Conservation (phyloP, 2,329 filamentous ascomycete species). For the Neofusicoccum umdonicola region DNA sequence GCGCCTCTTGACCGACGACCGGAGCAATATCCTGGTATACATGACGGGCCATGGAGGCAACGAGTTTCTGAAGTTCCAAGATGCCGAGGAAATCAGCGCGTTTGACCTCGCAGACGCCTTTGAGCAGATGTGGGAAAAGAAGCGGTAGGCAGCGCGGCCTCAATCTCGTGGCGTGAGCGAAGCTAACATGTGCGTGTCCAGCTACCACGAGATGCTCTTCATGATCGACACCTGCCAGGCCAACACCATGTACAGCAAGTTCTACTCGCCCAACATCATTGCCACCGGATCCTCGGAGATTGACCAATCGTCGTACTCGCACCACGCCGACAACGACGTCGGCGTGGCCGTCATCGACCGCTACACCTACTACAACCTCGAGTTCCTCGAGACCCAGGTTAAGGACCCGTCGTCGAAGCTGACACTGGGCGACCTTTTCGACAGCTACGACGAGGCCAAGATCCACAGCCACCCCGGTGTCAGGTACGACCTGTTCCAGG, state of each 20-base stretch:
- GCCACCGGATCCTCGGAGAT: constrained; percentile 95
- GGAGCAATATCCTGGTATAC: constrained; percentile 96
- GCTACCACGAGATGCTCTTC: constrained; percentile 95
- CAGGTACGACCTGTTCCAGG: constrained; percentile 90
- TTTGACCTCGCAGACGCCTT: constrained; percentile 97
- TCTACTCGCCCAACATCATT: constrained; percentile 97
- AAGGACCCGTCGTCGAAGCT: constrained; percentile 82
- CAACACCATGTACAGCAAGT: constrained; percentile 98
- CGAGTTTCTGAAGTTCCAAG: constrained; percentile 97
- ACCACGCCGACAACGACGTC: constrained; percentile 97
- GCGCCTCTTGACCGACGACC: constrained; percentile 86
- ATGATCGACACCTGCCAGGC: constrained; percentile 99
- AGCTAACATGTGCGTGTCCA: constrained; percentile 29
- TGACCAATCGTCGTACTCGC: constrained; percentile 93
- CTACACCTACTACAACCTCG: constrained; percentile 97
- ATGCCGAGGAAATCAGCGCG: constrained; percentile 93
- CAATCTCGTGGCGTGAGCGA: not conserved
- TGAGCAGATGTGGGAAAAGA: constrained; percentile 99
- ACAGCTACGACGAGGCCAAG: constrained; percentile 91
- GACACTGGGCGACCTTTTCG: constrained; percentile 89
- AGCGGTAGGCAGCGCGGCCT: constrained; percentile 57
- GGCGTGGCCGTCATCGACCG: constrained; percentile 97
- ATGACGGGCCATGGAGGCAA: constrained; percentile 99
- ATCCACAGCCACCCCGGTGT: constrained; percentile 92
- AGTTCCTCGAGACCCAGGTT: constrained; percentile 90